Evolutionary conservation across 164 flowering plant genomes (phyloP).

Genomic region (Euptelea pleiosperma): DNA sequence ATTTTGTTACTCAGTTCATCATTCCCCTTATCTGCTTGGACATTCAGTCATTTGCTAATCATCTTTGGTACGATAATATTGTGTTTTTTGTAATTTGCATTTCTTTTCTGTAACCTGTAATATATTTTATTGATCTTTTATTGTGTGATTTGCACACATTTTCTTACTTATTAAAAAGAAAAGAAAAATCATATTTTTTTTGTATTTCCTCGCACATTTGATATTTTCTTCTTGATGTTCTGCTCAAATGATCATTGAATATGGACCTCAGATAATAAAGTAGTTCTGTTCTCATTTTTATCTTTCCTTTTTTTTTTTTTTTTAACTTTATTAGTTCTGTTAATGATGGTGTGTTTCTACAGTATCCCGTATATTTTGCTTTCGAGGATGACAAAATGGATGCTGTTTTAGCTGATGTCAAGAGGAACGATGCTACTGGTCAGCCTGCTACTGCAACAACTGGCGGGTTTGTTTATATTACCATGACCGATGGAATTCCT

Average conservation of each 20-base stretch:
- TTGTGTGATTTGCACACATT: too few relatives aligned
- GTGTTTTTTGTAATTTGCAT: too few relatives aligned
- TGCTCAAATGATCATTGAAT: too few relatives aligned
- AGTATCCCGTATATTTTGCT: conserved; percentile 99
- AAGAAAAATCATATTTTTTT: too few relatives aligned
- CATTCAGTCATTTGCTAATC: too few relatives aligned
- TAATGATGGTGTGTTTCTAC: conserved; percentile 21
- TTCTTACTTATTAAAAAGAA: too few relatives aligned
- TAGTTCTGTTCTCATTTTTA: background rate
- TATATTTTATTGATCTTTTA: too few relatives aligned
- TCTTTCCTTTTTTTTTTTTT: background rate
- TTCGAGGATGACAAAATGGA: conserved; percentile 73
- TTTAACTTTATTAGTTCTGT: background rate
- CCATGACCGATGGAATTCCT: background rate
- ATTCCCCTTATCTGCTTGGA: too few relatives aligned
- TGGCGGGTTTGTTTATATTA: conserved; percentile 76
- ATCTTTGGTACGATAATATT: too few relatives aligned
- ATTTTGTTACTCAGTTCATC: too few relatives aligned
- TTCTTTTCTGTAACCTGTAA: too few relatives aligned
- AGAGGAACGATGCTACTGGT: conserved; percentile 77
- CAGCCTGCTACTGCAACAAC: conserved; percentile 97
- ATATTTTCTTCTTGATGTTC: background rate
- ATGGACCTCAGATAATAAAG: too few relatives aligned
- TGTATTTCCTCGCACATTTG: background rate
- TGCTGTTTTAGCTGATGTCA: conserved; percentile 74